Conservation (phyloP, 169 alveolate species). For the Condylostoma magnum region DNA sequence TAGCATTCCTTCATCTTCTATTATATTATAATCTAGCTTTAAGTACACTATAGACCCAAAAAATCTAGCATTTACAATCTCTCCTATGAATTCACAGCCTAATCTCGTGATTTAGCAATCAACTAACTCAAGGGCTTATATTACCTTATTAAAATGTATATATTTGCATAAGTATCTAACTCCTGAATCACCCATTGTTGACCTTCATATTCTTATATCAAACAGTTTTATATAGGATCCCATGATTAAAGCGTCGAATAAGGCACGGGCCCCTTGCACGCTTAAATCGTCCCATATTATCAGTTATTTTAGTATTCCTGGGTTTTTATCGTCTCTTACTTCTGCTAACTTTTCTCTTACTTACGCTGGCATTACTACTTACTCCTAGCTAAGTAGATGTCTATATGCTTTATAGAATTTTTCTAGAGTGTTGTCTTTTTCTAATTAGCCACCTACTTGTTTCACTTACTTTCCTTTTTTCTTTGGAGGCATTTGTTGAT, state of each 20-base stretch:
- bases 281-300: background rate
- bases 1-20: conserved; percentile 13
- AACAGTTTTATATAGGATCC: conserved; percentile 5
- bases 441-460: no score
- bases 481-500: background rate
- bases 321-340: conserved; percentile 28
- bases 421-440: conserved; percentile 29
- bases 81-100: conserved; percentile 25
- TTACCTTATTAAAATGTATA: background rate
- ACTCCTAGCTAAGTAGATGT: conserved; percentile 3
- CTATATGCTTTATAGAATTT: background rate
- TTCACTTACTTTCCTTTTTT: background rate
- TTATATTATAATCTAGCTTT: conserved; percentile 13
- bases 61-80: no score
- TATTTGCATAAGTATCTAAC: background rate
- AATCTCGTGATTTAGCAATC: background rate
- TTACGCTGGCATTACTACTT: conserved; percentile 14
- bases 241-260: conserved; percentile 9
- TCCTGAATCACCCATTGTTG: conserved; percentile 17
- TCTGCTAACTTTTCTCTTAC: conserved; percentile 10
- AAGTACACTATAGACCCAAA: conserved; percentile 18
- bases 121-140: background rate
- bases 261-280: conserved; percentile 6
- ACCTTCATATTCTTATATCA: conserved; percentile 8
- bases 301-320: conserved; percentile 10